Percentiles rank a stretch among this genome's conserved stretches.
These are phyloP conservation scores for Penicillium subrubescens DNA, from an alignment of 495 filamentous ascomycete genomes.

Conservation along the genomic window DNA sequence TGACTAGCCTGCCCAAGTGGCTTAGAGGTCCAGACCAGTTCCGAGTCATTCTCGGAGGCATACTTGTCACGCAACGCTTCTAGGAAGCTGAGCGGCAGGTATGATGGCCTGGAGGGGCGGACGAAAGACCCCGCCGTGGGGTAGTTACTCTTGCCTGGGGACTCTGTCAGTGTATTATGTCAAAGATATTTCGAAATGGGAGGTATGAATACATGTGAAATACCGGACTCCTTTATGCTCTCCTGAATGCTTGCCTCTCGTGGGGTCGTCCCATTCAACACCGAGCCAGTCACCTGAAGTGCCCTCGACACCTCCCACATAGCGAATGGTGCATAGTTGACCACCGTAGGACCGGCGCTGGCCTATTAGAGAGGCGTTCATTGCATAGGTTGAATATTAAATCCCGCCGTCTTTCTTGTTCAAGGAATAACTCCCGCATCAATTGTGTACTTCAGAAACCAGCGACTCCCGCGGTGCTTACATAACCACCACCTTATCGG, in stretches of 20 bases:
- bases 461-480: slow-evolving; percentile 25
- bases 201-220: slow-evolving; percentile 67
- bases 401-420: neutral
- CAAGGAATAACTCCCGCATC: neutral
- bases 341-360: slow-evolving; percentile 78
- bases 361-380: slow-evolving; percentile 22
- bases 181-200: neutral
- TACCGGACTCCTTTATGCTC: slow-evolving; percentile 76
- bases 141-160: slow-evolving; percentile 64
- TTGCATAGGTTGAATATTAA: neutral
- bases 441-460: slow-evolving; percentile 9
- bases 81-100: slow-evolving; percentile 70
- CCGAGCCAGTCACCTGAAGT: slow-evolving; percentile 86
- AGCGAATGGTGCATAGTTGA: slow-evolving; percentile 80
- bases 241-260: slow-evolving; percentile 87
- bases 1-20: slow-evolving; percentile 25
- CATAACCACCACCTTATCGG: slow-evolving; percentile 22
- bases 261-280: slow-evolving; percentile 92
- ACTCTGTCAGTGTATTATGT: slow-evolving; percentile 9
- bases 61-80: slow-evolving; percentile 85
- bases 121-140: slow-evolving; percentile 82
- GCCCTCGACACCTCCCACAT: slow-evolving; percentile 72
- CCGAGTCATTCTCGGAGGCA: slow-evolving; percentile 54
- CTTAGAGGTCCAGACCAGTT: slow-evolving; percentile 9
- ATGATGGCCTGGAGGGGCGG: slow-evolving; percentile 69